A percentile compares a stretch with the other conserved stretches of the same genome.
phyloP scores from a whole-genome alignment of 1,139 yeast genomes.

The Suhomyces anneliseae region DNA sequence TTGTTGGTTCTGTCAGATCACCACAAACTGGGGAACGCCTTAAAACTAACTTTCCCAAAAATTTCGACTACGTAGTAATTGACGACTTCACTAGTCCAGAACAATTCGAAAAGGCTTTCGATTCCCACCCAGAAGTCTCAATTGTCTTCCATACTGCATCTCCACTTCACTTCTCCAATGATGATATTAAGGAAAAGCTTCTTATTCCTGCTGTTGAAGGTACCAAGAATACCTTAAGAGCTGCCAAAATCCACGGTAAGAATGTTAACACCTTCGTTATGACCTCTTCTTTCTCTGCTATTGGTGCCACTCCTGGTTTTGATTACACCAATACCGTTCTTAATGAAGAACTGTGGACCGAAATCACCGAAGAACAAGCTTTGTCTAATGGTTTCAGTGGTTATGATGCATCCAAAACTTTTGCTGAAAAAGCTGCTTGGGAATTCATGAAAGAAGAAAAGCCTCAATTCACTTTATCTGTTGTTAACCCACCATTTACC shows the following conservation, averaged over 20 bases:
- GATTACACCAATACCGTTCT: conserved; percentile 4
- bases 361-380: conserved; percentile 34
- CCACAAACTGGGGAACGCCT: conserved; percentile 31
- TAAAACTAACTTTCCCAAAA: conserved; percentile 15
- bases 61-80: conserved; percentile 50
- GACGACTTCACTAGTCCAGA: conserved; percentile 13
- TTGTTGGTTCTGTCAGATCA: conserved; percentile 59
- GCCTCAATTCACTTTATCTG: conserved; percentile 22
- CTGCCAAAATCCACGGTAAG: conserved; percentile 25
- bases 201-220: conserved; percentile 35
- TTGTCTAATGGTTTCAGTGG: conserved; percentile 21
- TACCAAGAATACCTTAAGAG: conserved; percentile 30
- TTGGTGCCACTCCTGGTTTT: conserved; percentile 9
- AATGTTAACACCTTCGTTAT: conserved; percentile 29
- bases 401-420: conserved; percentile 34
- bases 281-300: conserved; percentile 36
- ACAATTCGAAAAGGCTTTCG: conserved; percentile 15
- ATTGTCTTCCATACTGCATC: conserved; percentile 26
- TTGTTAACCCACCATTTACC: conserved; percentile 21
- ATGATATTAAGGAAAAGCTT: conserved; percentile 31
- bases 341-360: conserved; percentile 41
- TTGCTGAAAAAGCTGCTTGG: conserved; percentile 52
- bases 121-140: conserved; percentile 40
- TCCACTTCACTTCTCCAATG: conserved; percentile 29
- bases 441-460: conserved; percentile 39